phyloP scores from a whole-genome alignment of 805 yeast species.

The Wickerhamomyces strasburgensis region DNA sequence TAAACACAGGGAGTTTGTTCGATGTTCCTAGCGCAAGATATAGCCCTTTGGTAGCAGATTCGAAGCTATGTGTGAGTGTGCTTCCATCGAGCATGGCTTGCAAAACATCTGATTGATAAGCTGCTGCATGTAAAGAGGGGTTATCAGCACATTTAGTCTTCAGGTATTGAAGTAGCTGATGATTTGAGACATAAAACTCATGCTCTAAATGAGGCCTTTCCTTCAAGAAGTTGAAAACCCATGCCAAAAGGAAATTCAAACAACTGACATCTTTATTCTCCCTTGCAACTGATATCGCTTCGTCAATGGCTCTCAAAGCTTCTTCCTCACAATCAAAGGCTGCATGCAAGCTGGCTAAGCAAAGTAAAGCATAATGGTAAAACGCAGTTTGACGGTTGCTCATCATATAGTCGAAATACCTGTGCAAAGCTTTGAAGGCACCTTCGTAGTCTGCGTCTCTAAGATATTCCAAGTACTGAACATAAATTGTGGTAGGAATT shows the following conservation, averaged over 20 bases:
- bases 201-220: constrained; percentile 56
- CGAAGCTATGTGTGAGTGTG: constrained; percentile 40
- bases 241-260: constrained; percentile 63
- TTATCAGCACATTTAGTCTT: constrained; percentile 28
- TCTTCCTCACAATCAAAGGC: constrained; percentile 53
- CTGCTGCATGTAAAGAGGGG: constrained; percentile 41
- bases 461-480: constrained; percentile 56
- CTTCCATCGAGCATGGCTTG: constrained; percentile 50
- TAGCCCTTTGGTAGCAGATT: constrained; percentile 52
- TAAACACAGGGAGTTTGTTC: constrained; percentile 27
- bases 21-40: constrained; percentile 50
- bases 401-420: constrained; percentile 74
- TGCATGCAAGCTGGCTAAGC: constrained; percentile 67
- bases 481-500: constrained; percentile 47
- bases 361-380: constrained; percentile 73
- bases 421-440: constrained; percentile 48
- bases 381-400: constrained; percentile 56
- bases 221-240: constrained; percentile 68
- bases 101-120: constrained; percentile 61
- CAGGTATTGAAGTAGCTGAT: constrained; percentile 58
- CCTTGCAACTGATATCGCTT: constrained; percentile 82
- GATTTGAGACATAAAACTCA: constrained; percentile 51
- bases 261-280: constrained; percentile 76
- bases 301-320: constrained; percentile 77
- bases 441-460: constrained; percentile 54